Evolutionary conservation across 2,329 filamentous ascomycete species (phyloP).

Genomic region (Cytospora paraplurivora): DNA sequence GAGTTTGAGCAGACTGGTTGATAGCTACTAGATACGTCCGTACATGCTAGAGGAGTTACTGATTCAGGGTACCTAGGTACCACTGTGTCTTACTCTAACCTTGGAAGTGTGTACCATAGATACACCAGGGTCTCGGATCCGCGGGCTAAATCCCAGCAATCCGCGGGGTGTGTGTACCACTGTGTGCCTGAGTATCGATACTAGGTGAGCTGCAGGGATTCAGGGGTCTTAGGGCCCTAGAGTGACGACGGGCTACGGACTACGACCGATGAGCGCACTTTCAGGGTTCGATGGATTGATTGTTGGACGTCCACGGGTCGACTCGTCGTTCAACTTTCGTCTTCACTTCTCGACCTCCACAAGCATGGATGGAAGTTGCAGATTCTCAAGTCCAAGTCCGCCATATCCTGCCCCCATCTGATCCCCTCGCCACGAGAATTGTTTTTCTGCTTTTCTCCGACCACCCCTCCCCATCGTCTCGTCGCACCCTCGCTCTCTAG

Average conservation of each 20-base stretch:
- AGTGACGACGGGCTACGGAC: not conserved
- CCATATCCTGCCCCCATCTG: not conserved
- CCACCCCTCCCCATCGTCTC: too few species aligned
- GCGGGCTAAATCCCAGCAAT: not conserved
- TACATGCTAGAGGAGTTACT: not conserved
- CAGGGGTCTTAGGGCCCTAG: not conserved
- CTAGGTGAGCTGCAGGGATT: not conserved
- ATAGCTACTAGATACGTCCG: not conserved
- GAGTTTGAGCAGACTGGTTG: not conserved
- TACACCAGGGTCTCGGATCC: not conserved
- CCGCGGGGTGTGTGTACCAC: not conserved
- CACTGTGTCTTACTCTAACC: slow-evolving; percentile 5
- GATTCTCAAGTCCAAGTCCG: not conserved
- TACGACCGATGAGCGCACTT: not conserved
- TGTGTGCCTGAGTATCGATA: not conserved
- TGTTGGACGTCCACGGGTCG: not conserved
- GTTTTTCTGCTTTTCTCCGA: not conserved
- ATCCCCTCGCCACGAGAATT: not conserved
- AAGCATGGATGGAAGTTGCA: not conserved
- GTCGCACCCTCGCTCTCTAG: too few species aligned
- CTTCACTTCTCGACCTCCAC: not conserved
- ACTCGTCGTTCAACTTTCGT: not conserved
- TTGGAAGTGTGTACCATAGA: slow-evolving; percentile 3
- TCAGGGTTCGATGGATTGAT: not conserved
- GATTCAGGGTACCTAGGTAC: not conserved